Evolutionary conservation across 768 basidiomycete species (phyloP), one percentile per base, ranked within the genome.

Genomic region (Mycena indigotica): DNA sequence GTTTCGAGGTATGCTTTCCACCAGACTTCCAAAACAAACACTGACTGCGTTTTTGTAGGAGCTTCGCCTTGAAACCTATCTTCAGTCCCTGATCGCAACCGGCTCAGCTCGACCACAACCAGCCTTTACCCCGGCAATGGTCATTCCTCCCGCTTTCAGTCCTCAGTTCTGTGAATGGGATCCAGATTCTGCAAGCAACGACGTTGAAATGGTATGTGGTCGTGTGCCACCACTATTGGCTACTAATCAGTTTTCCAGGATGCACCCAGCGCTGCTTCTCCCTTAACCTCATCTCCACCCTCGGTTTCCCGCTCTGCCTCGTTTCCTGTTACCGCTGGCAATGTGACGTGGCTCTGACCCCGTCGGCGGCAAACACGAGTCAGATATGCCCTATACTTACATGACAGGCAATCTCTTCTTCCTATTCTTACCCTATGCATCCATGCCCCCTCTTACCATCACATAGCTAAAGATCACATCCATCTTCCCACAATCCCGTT

Each of bases 31-130:
- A 13, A 25, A 26, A 23, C 28, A 21, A 48, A 25, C 10, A 5
- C 21, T 35, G 15, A 30, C 29, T 5, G 8, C 17, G 19, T 15
- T n/a, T 5, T 30, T 4, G 1, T 25, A 62, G 57, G 61, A 62
- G 40, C 61, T 62, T 32, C 57, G 61, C 23, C 54, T 62, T 21
- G 61, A 62, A n/a, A 58, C 57, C 2, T 62, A 62, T 52, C 49
- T 58, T 5, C 61, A 62, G 24, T 62, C 61, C 1, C 57, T 62
- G 17, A 13, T 58, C 51, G 57, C 61, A 8, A 62, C 61, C 17
- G 61, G 61, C 29, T 57, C 56, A 38, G 61, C 61, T n/a, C 57
- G 61, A 45, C 61, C 61, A 5, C 57, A 39, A 50, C 57, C 57
- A 24, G 61, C 61, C 1, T 44, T 29, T 40, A 51, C 54, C 3